Base-by-base conservation (phyloP, 2,329 filamentous ascomycete genomes). In the Emydomyces testavorans region DNA sequence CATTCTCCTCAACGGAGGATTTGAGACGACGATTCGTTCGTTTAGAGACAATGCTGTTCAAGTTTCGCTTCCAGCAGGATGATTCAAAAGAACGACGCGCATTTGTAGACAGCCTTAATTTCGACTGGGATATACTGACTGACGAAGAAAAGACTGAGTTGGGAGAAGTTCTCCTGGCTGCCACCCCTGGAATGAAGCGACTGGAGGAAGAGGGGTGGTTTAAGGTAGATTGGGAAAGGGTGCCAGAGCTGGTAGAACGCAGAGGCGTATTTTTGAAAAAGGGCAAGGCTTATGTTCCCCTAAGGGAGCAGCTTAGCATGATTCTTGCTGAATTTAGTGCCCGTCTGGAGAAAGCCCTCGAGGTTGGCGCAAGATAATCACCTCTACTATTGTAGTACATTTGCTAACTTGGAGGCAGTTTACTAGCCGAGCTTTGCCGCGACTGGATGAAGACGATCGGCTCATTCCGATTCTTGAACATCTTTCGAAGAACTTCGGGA, bases 401-500 rank as follows among this genome's bases (percentile, higher is more conserved):
- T 11, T 20, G 16, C 41, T 46, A 11, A 46, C 15, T n/a, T 21
- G 16, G 11, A 6, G 16, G 16, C 52, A 89, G 82, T 73, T 94
- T 48, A 95, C 92, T 6, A 83, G 88, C n/a, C 83, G 89, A 47
- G 88, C 88, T 0, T 74, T 96, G 3, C 92, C 92, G 0, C 82
- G 89, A 8, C 78, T 98, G 29, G 92, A 98, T 62, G 92, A 98
- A 71, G 92, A 98, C 64, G 90, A 96, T 64, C 84, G 92, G 38
- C 77, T 98, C 13, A 76, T 78, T 0, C 82, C 82, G 0, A 85
- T 86, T 53, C 70, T 86, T 24, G 74, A 78, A 36, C 82, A 98
- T 61, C 77, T 98, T n/a, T 92, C 87, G 51, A 90, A 94, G 65
- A 94, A 90, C 63, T 98, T 98, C 65, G 83, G 86, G 56, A 88